Base-by-base conservation (phyloP, 768 basidiomycete species). In the Xerocomellus amylosporus region DNA sequence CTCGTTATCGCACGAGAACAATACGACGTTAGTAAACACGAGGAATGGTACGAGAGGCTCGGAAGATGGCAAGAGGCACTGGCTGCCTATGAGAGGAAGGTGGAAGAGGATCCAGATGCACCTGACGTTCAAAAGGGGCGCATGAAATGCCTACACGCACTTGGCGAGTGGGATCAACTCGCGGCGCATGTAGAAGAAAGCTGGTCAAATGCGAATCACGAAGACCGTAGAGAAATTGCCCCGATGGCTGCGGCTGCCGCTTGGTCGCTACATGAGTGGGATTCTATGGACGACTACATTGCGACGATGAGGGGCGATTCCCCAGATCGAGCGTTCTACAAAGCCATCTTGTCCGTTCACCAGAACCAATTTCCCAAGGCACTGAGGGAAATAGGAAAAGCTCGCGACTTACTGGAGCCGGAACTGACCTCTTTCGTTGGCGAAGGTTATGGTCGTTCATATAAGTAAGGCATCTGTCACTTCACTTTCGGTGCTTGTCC, bases 221-320 rank as follows among this genome's bases (percentile, higher is more conserved):
- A 97, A 49, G 87, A 93, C 59, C 86, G 89, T 45, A 81, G 87
- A 48, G 88, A 90, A 71, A 97, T 98, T 59, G 94, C 97, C 0
- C 95, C 97, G 0, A 88, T 99, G 78, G 97, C 96, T 0, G 92
- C 97, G 1, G 95, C 96, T 0, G 96, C 97, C 1, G 92, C 94
- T 2, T 99, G 97, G 96, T 93, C 93, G 2, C 74, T 98, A 53
- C 87, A 88, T 59, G 95, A 98, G 63, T 99, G 97, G 97, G 94
- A 98, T 62, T 81, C 87, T 4, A 99, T 99, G 97, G 97, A 98
- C 42, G 87, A 93, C 62, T 98, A 97, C 68, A 96, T 99, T 51
- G 79, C 82, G 5, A 90, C 88, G 3, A 96, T 99, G 92, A 92
- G 90, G 68, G 73, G 78, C 24, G 96, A 98, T 67, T 94, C 95